phyloP scores from a whole-genome alignment of 495 filamentous ascomycete species.

The Penicillium fimorum region DNA sequence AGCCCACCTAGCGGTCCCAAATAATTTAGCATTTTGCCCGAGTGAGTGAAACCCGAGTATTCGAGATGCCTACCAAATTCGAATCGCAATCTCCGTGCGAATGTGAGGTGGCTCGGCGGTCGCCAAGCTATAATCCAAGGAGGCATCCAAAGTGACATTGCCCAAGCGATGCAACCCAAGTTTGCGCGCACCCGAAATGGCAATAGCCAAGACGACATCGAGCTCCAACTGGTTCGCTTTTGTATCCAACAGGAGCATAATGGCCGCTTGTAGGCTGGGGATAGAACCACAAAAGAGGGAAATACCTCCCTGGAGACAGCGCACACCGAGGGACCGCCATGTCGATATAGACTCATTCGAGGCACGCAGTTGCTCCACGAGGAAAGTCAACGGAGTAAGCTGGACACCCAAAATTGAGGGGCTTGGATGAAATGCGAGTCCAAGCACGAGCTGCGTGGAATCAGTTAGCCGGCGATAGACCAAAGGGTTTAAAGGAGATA shows the following conservation, averaged over 20 bases:
- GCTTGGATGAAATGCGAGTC: too few relatives aligned
- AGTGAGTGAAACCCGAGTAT: not conserved
- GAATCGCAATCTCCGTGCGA: conserved; percentile 18
- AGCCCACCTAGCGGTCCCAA: too few relatives aligned
- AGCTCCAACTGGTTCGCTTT: conserved; percentile 22
- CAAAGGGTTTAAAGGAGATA: too few relatives aligned
- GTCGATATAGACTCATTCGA: conserved; percentile 4
- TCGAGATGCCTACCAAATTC: conserved; percentile 15
- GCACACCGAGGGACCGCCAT: conserved; percentile 29
- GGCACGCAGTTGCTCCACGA: conserved; percentile 3
- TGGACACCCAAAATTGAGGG: too few relatives aligned
- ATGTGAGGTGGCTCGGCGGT: conserved; percentile 4
- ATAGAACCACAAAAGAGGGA: conserved; percentile 34
- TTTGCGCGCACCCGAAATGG: conserved; percentile 32
- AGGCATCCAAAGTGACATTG: conserved; percentile 14
- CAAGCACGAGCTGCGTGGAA: too few relatives aligned
- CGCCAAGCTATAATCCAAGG: not conserved
- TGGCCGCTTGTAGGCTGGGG: conserved; percentile 27
- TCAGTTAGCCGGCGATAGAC: too few relatives aligned
- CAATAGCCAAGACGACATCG: conserved; percentile 30
- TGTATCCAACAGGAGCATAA: conserved; percentile 32
- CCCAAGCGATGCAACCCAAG: conserved; percentile 29
- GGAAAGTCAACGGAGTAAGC: too few relatives aligned
- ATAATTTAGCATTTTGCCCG: too few relatives aligned
- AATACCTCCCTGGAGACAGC: conserved; percentile 26